Evolutionary conservation across 306 rosid genomes (phyloP).

Genomic region (Acacia confusa): DNA sequence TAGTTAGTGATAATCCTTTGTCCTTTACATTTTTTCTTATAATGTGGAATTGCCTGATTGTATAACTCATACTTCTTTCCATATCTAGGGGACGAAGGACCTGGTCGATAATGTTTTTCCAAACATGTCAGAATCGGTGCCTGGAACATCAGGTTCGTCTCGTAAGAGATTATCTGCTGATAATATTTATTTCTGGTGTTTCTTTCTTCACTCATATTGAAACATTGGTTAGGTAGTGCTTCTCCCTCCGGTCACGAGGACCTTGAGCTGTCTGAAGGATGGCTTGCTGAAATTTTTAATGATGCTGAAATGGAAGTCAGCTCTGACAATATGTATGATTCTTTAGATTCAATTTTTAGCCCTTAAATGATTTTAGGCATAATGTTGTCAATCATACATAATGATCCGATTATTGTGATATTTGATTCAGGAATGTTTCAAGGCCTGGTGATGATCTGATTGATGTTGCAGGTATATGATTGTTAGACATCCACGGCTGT

Average conservation of each 20-base stretch:
- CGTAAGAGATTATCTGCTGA: no score
- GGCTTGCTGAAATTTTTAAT: constrained; percentile 77
- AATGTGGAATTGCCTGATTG: no score
- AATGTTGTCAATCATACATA: constrained; percentile 8
- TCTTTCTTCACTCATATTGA: no score
- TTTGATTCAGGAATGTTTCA: constrained; percentile 57
- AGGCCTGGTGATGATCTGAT: constrained; percentile 62
- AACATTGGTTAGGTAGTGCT: constrained; percentile 46
- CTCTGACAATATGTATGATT: constrained; percentile 80
- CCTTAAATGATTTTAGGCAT: background rate
- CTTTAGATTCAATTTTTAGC: no score
- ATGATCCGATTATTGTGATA: constrained; percentile 44
- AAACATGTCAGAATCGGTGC: no score
- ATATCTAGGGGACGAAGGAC: no score
- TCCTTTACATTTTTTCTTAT: no score
- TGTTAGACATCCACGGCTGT: background rate
- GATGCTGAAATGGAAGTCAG: constrained; percentile 70
- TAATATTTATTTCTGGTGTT: no score
- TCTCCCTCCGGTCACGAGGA: constrained; percentile 58
- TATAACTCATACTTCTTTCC: no score
- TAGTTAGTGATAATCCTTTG: no score
- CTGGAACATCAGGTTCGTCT: no score
- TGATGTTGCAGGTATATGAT: constrained; percentile 61
- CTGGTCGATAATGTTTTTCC: no score
- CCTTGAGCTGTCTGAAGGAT: constrained; percentile 68